Conservation (phyloP, 2,329 filamentous ascomycete species). For the Keithomyces neogunnii region DNA sequence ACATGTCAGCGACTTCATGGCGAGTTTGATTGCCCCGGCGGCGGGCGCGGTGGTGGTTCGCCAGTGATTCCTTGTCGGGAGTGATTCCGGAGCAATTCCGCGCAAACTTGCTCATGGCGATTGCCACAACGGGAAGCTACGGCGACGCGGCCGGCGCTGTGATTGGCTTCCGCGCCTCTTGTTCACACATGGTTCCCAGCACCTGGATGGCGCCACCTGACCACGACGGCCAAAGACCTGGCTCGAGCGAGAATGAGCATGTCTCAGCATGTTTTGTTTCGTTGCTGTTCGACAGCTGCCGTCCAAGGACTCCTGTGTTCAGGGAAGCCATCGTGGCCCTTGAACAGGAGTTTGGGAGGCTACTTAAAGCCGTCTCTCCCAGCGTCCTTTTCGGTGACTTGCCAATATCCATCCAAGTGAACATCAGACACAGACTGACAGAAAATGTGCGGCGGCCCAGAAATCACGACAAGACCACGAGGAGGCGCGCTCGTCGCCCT, state of each 20-base stretch:
- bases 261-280: neutral
- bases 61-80: no score
- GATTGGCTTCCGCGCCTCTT: conserved; percentile 18
- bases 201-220: conserved; percentile 1
- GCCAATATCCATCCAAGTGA: no score
- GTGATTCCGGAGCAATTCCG: conserved; percentile 18
- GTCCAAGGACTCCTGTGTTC: no score
- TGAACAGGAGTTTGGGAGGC: no score
- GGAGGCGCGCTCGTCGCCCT: conserved; percentile 40
- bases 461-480: conserved; percentile 29
- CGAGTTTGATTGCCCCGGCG: neutral
- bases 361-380: no score
- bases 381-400: no score
- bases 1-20: neutral
- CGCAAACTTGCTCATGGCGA: conserved; percentile 27
- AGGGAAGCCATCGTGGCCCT: no score
- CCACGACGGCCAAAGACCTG: neutral
- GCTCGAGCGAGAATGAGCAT: conserved; percentile 4
- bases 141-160: conserved; percentile 10
- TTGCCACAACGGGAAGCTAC: conserved; percentile 18
- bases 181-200: neutral
- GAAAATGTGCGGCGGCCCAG: conserved; percentile 38
- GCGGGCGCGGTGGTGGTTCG: no score
- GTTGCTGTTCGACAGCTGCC: no score
- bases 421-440: neutral